Evolutionary conservation across 1,284 basidiomycete genomes (phyloP), one percentile per base, ranked within the genome.

Genomic region (Entoloma clypeatum): DNA sequence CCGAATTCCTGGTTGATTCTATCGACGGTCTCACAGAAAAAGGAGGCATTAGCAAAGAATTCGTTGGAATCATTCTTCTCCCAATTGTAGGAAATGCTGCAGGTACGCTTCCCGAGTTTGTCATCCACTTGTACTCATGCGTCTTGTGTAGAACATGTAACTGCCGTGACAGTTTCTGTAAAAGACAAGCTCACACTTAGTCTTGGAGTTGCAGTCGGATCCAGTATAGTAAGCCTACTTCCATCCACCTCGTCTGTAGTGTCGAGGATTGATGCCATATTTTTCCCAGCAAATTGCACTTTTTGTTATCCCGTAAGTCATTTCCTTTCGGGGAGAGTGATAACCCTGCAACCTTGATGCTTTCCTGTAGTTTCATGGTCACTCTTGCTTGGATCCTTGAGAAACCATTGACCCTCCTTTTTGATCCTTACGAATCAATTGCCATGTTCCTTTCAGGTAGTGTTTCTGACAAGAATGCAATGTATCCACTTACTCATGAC

Each of bases 61-160:
- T 91, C 57, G 76, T 94, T 25, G 89, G 86, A 23, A 63, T 95
- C 22, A 92, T 97, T 50, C 64, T 97, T 9, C 72, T 97, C 9
- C 94, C 93, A 4, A 86, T 87, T 27, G 88, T 92, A 35, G 87
- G 88, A 31, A 93, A 92, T 51, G 83, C 87, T 8, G 86, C 89
- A 49, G 84, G 82, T 79, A 45, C 23, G 67, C 29, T 25, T 21
- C 43, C 13, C 46, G 39, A 41, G 4, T 48, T 46, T 11, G 18
- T 43, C 41, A 41, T 32, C 36, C 21, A 18, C 36, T 10, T 43
- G 29, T 1, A 13, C 9, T 36, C 21, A 14, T 18, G 21, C 11
- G 33, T 38, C 7, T 28, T 18, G 11, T 51, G 28, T 38, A 71
- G 92, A 95, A 60, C 90, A 92, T 58, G 81, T 84, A 36, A 92